Base-by-base conservation (phyloP, 2,329 filamentous ascomycete species). In the Verticillium dahliae region DNA sequence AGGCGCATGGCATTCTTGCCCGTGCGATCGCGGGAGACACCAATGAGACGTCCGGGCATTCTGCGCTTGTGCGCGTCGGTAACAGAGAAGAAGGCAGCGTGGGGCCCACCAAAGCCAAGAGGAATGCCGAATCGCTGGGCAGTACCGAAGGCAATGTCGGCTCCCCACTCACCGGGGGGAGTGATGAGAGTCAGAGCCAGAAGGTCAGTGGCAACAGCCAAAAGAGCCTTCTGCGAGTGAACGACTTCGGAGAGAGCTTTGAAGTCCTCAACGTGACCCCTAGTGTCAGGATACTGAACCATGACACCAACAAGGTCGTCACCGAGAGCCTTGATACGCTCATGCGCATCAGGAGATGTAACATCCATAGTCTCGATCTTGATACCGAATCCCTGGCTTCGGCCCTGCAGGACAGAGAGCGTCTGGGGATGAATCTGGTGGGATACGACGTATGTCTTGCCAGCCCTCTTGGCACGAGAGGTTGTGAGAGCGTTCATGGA, bases 71-170 rank as follows among this genome's bases (percentile, higher is more conserved):
- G 87, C 76, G 94, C 91, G 58, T 97, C 93, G 60, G 86, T 86
- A 60, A 93, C 92, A 22, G 94, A 91, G 73, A 98, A 97, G 84
- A 98, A 98, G 18, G 93, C 94, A 33, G 94, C 94, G 71, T 97
- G 94, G n/a, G 94, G 94, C 22, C 94, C 94, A 70, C 94, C 94
- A 69, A 89, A 96, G 58, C 94, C 94, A 72, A 97, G 86, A 2
- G 94, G 93, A 13, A 98, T 91, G 74, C 94, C 94, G 64, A 97
- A 90, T 62, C 94, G 83, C 78, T 98, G 94, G 15, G 94, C 88
- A 71, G 89, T 97, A 67, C 94, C 94, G 72, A 98, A 96, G 5
- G 93, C 94, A 69, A 98, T 91, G 72, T 98, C 94, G 27, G 94
- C 94, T 52, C 94, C 94, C 77, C 94, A 97, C 72, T 97, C 94